These are phyloP conservation scores for Agapanthus africanus DNA, from an alignment of 106 monocot genomes.

Conservation along the genomic window DNA sequence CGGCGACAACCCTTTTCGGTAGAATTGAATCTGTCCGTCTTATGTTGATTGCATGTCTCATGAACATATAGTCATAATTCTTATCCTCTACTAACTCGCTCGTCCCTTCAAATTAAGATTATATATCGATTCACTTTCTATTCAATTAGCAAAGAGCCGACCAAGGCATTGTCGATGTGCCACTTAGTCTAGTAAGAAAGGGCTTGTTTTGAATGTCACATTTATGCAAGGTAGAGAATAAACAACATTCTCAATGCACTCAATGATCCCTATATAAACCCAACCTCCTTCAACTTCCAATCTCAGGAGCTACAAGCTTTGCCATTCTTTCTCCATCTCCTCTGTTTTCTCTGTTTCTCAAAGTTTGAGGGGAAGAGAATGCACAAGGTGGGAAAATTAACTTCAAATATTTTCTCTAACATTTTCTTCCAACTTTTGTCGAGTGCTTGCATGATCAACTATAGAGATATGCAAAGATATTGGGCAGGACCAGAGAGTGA, in stretches of 20 bases:
- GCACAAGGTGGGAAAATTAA: conserved; percentile 6
- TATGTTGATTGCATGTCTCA: too few relatives aligned
- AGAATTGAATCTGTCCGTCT: too few relatives aligned
- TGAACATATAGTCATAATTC: too few relatives aligned
- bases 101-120: too few relatives aligned
- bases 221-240: conserved; percentile 2
- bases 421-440: background rate
- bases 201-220: background rate
- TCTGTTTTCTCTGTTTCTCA: background rate
- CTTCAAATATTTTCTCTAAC: too few relatives aligned
- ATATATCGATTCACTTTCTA: background rate
- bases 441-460: background rate
- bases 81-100: too few relatives aligned
- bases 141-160: too few relatives aligned
- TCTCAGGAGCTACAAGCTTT: background rate
- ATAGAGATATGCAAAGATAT: background rate
- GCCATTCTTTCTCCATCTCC: background rate
- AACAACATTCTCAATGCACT: background rate
- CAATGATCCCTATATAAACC: conserved; percentile 2
- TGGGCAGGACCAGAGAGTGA: background rate
- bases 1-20: too few relatives aligned
- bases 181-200: too few relatives aligned
- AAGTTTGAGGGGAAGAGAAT: background rate
- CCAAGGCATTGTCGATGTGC: too few relatives aligned
- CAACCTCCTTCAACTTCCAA: background rate